These are phyloP conservation scores for Daedaleopsis sinensis DNA, from an alignment of 768 basidiomycete genomes.

Conservation along the genomic window DNA sequence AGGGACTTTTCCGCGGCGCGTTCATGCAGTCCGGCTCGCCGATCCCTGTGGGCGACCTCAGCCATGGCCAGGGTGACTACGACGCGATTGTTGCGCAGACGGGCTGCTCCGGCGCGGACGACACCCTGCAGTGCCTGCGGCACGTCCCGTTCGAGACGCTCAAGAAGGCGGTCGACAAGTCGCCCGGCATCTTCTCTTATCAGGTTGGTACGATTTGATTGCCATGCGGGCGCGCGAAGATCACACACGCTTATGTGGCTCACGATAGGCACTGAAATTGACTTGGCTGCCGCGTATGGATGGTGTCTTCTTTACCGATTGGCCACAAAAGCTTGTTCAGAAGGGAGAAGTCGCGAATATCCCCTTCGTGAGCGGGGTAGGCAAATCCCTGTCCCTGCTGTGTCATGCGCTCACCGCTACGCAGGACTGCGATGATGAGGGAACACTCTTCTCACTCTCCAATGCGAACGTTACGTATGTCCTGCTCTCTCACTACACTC, in stretches of 20 bases:
- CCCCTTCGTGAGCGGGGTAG: slow-evolving; percentile 47
- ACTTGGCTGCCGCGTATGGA: slow-evolving; percentile 56
- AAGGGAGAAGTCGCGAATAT: slow-evolving; percentile 50
- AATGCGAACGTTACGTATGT: slow-evolving; percentile 33
- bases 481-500: neutral
- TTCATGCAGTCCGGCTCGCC: slow-evolving; percentile 39
- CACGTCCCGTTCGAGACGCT: slow-evolving; percentile 35
- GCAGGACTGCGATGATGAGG: slow-evolving; percentile 58
- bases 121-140: slow-evolving; percentile 48
- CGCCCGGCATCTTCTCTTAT: slow-evolving; percentile 37
- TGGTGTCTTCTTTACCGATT: slow-evolving; percentile 48
- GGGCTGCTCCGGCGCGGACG: slow-evolving; percentile 36
- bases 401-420: neutral
- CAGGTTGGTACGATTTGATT: slow-evolving; percentile 41
- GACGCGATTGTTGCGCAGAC: slow-evolving; percentile 42
- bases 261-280: slow-evolving; percentile 43
- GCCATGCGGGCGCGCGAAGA: slow-evolving; percentile 38
- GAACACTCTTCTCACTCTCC: slow-evolving; percentile 42
- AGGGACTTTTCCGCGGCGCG: slow-evolving; percentile 33
- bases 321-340: slow-evolving; percentile 41
- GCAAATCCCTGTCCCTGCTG: neutral
- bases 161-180: slow-evolving; percentile 36
- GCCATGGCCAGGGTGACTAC: slow-evolving; percentile 39
- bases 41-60: slow-evolving; percentile 18
- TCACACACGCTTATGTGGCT: slow-evolving; percentile 29